phyloP scores from a whole-genome alignment of 768 basidiomycete species.

The Coprinopsis marcescibilis region DNA sequence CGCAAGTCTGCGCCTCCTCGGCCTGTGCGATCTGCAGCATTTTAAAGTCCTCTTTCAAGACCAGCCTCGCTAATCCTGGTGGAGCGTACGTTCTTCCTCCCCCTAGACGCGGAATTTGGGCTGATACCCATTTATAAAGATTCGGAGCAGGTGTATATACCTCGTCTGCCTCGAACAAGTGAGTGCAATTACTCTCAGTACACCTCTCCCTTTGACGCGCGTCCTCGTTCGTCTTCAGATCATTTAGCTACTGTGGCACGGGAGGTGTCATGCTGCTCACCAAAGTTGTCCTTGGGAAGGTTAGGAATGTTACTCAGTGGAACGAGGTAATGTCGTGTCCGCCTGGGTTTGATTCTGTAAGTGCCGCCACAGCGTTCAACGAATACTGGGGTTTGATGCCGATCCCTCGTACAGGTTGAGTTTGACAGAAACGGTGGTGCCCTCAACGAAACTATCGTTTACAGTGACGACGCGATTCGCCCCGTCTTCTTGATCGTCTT shows the following conservation, averaged over 20 bases:
- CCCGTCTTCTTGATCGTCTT: conserved; percentile 9
- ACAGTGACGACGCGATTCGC: conserved; percentile 7
- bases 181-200: conserved; percentile 1
- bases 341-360: conserved; percentile 24
- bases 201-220: background rate
- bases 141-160: conserved; percentile 12
- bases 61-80: conserved; percentile 21
- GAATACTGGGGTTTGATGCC: background rate
- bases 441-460: conserved; percentile 9
- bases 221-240: conserved; percentile 12
- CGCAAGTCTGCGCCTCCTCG: conserved; percentile 18
- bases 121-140: background rate
- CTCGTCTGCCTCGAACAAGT: conserved; percentile 28
- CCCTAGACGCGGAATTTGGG: background rate
- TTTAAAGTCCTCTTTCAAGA: conserved; percentile 27
- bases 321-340: conserved; percentile 22
- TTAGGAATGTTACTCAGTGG: conserved; percentile 15
- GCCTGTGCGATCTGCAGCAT: conserved; percentile 23
- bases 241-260: conserved; percentile 18
- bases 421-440: conserved; percentile 1
- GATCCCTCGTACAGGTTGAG: conserved; percentile 2
- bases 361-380: background rate
- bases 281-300: conserved; percentile 26
- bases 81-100: conserved; percentile 20
- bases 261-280: conserved; percentile 22